These are phyloP conservation scores for Thinopyrum obtusiflorum DNA, from an alignment of 202 grass and related monocot genomes.

Conservation along the genomic window DNA sequence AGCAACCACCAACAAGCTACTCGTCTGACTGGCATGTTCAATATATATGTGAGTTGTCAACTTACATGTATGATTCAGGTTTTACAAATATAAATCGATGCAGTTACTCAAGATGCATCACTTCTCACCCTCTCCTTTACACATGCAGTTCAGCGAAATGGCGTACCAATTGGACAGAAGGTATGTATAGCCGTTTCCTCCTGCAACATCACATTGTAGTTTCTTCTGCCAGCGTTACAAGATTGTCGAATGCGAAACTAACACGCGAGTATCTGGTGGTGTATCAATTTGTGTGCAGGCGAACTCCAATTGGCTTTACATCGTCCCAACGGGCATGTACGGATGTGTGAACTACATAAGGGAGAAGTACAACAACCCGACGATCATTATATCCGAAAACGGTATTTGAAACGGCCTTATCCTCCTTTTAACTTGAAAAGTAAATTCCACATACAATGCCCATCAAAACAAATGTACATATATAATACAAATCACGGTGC, in stretches of 20 bases:
- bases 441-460: background rate
- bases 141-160: slow-evolving; percentile 58
- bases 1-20: slow-evolving; percentile 56
- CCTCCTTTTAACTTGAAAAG: background rate
- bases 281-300: slow-evolving; percentile 24
- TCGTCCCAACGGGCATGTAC: slow-evolving; percentile 73
- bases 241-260: background rate
- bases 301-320: slow-evolving; percentile 69
- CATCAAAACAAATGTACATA: background rate
- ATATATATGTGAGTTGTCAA: slow-evolving; percentile 55
- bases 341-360: slow-evolving; percentile 67
- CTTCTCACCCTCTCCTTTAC: background rate
- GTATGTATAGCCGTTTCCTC: slow-evolving; percentile 30
- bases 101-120: slow-evolving; percentile 11
- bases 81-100: background rate
- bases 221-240: slow-evolving; percentile 12
- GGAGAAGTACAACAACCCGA: slow-evolving; percentile 68
- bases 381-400: slow-evolving; percentile 72
- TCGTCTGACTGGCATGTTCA: slow-evolving; percentile 57
- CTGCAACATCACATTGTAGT: slow-evolving; percentile 11
- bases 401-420: slow-evolving; percentile 35
- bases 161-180: slow-evolving; percentile 58
- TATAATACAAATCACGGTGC: background rate
- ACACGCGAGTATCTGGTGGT: background rate
- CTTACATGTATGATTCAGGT: slow-evolving; percentile 6